These are phyloP conservation scores for Sugiyamaella chiloensis DNA, from an alignment of 805 yeast species.

Conservation along the genomic window DNA sequence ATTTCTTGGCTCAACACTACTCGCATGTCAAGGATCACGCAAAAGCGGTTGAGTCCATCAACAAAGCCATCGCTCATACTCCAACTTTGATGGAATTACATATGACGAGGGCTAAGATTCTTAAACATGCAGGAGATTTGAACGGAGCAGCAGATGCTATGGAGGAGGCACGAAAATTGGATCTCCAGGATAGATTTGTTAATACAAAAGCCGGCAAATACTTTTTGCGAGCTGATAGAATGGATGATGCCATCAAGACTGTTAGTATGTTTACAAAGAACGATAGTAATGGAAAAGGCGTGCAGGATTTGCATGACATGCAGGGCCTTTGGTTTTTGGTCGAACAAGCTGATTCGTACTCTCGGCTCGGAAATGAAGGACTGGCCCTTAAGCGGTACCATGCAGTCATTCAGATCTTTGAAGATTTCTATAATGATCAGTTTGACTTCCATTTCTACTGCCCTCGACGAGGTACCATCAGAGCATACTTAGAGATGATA, in stretches of 20 bases:
- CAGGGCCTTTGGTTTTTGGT: slow-evolving; percentile 88
- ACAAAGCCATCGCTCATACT: slow-evolving; percentile 63
- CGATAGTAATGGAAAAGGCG: slow-evolving; percentile 76
- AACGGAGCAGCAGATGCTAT: slow-evolving; percentile 61
- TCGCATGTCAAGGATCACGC: slow-evolving; percentile 52
- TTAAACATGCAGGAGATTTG: slow-evolving; percentile 66
- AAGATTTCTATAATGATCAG: slow-evolving; percentile 77
- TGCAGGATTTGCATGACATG: slow-evolving; percentile 80
- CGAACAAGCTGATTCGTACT: slow-evolving; percentile 82
- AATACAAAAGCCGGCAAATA: slow-evolving; percentile 87
- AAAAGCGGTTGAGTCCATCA: slow-evolving; percentile 55
- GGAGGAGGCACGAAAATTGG: slow-evolving; percentile 69
- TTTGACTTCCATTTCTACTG: slow-evolving; percentile 93
- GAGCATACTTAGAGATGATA: slow-evolving; percentile 73
- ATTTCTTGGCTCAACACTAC: slow-evolving; percentile 76
- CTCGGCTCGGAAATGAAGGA: slow-evolving; percentile 60
- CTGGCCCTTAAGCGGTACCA: slow-evolving; percentile 75
- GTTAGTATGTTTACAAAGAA: slow-evolving; percentile 83
- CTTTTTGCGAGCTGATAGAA: slow-evolving; percentile 66
- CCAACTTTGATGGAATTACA: slow-evolving; percentile 85
- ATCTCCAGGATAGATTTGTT: slow-evolving; percentile 86
- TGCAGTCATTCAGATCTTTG: slow-evolving; percentile 63
- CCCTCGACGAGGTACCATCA: slow-evolving; percentile 84
- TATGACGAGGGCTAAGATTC: slow-evolving; percentile 73
- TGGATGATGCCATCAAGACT: slow-evolving; percentile 69